Evolutionary conservation across 2,329 filamentous ascomycete species (phyloP), one percentile per base, ranked within the genome.

Genomic region (Tolypocladium ophioglossoides): DNA sequence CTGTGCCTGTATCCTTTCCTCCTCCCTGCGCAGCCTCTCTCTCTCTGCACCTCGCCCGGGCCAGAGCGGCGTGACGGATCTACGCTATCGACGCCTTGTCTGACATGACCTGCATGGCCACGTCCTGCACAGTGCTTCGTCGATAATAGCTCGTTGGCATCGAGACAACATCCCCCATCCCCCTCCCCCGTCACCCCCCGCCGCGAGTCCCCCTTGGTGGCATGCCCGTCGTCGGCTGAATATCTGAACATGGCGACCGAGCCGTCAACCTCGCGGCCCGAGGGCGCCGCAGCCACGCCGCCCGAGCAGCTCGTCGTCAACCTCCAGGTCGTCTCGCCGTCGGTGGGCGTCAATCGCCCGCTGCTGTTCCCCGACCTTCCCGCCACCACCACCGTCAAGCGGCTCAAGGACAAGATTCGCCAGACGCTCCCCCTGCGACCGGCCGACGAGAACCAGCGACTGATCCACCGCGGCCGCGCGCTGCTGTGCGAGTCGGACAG

Each of bases 391-490:
- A 83, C 79, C 0, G 70, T 85, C 50, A 74, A 74, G 54, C 70
- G 82, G 64, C 68, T 85, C 37, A 85, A 84, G 64, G 75, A 76
- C 46, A 78, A 71, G 63, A 82, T 85, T 55, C 77, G 79, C 35
- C 72, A 80, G 60, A 63, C 66, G 4, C 64, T 84, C 44, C 68
- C 73, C 27, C 65, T 76, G 47, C 76, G 73, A 52, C 80, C 81
- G 4, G 61, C 73, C 18, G 74, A 82, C 56, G 74, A 80, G 37
- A 73, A 77, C 37, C 80, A 85, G 64, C 74, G 82, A 44, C 68
- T 86, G 55, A 85, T 86, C 39, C 77, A 85, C 61, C 73, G 78
- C 44, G 83, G 83, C 1, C 77, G 80, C 38, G 72, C 82, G 49
- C 68, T 85, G 50, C 65, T 72, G 34, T 75, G 75, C 51, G 80